Conservation (phyloP, 495 filamentous ascomycete species). For the Aspergillus diversus region DNA sequence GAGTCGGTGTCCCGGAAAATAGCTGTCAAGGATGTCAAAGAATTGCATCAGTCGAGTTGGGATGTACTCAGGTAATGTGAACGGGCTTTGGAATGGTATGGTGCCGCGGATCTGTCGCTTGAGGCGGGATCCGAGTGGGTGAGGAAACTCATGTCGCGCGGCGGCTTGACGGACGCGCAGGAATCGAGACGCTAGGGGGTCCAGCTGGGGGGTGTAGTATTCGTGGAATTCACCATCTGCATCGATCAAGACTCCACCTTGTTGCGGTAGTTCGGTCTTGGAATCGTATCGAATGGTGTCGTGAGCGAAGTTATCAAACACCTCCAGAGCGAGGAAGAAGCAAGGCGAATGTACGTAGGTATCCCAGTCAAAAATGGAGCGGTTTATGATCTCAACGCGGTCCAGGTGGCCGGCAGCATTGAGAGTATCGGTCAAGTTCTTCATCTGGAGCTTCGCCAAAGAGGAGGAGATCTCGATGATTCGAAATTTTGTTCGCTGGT, state of each 20-base stretch:
- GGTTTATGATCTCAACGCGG: slow-evolving; percentile 92
- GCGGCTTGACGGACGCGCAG: slow-evolving; percentile 74
- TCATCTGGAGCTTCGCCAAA: slow-evolving; percentile 76
- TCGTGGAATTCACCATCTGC: slow-evolving; percentile 87
- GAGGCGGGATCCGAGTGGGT: slow-evolving; percentile 57
- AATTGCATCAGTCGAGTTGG: slow-evolving; percentile 95
- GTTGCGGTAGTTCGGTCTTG: slow-evolving; percentile 72
- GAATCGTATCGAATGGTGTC: slow-evolving; percentile 89
- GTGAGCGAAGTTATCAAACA: slow-evolving; percentile 98
- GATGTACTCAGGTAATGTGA: slow-evolving; percentile 85
- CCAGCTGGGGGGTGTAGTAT: slow-evolving; percentile 78
- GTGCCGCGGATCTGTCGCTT: slow-evolving; percentile 60
- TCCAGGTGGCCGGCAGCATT: slow-evolving; percentile 72
- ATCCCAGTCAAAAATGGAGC: slow-evolving; percentile 93
- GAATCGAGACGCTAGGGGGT: slow-evolving; percentile 82
- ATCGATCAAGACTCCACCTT: slow-evolving; percentile 87
- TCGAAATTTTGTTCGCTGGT: slow-evolving; percentile 89
- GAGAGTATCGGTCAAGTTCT: slow-evolving; percentile 66
- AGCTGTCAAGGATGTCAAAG: slow-evolving; percentile 82
- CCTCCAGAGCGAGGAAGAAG: slow-evolving; percentile 98
- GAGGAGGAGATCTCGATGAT: slow-evolving; percentile 91
- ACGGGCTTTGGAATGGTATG: slow-evolving; percentile 70
- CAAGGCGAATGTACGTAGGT: slow-evolving; percentile 83
- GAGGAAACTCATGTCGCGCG: slow-evolving; percentile 56
- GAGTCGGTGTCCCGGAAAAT: slow-evolving; percentile 87